Percentiles rank a stretch among this genome's conserved stretches.
Evolutionary conservation across 176 grass and related monocot species (phyloP).

Genomic region (barley (Hordeum vulgare)): DNA sequence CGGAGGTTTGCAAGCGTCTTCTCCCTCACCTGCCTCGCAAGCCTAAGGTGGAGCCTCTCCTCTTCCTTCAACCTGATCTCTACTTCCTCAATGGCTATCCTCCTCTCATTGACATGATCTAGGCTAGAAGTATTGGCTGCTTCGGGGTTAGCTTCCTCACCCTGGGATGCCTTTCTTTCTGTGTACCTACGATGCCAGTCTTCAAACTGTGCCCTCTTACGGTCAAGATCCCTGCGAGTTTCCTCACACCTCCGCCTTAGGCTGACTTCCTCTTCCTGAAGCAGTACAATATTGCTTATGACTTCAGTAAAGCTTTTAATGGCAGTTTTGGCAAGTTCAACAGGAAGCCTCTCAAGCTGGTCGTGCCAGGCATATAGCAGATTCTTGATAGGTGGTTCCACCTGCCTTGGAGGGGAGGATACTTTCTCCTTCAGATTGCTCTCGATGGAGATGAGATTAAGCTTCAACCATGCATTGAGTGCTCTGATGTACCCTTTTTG

Average conservation of each 20-base stretch:
- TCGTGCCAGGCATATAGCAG: constrained; percentile 82
- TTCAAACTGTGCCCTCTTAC: constrained; percentile 58
- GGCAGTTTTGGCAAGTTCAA: constrained; percentile 61
- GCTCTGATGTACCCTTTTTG: constrained; percentile 80
- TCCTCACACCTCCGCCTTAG: constrained; percentile 61
- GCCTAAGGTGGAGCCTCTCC: constrained; percentile 35
- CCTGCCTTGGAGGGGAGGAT: constrained; percentile 57
- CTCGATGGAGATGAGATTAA: constrained; percentile 86
- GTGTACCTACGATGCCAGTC: constrained; percentile 59
- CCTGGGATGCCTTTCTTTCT: constrained; percentile 39
- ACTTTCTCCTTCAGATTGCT: constrained; percentile 86
- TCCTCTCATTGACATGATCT: constrained; percentile 56
- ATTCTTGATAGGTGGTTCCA: constrained; percentile 63
- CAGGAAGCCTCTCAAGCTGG: constrained; percentile 65
- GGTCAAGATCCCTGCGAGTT: constrained; percentile 39
- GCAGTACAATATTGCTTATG: constrained; percentile 50
- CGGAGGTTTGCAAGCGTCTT: constrained; percentile 76
- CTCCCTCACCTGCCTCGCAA: constrained; percentile 78
- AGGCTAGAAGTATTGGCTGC: constrained; percentile 20
- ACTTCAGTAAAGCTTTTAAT: constrained; percentile 72
- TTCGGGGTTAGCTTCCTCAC: constrained; percentile 48
- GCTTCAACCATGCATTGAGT: constrained; percentile 78
- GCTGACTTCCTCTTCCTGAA: constrained; percentile 62
- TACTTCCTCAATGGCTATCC: constrained; percentile 36
- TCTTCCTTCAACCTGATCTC: constrained; percentile 59